Base-by-base conservation (phyloP, 176 grass and related monocot species). In the Bonia amplexicaulis region DNA sequence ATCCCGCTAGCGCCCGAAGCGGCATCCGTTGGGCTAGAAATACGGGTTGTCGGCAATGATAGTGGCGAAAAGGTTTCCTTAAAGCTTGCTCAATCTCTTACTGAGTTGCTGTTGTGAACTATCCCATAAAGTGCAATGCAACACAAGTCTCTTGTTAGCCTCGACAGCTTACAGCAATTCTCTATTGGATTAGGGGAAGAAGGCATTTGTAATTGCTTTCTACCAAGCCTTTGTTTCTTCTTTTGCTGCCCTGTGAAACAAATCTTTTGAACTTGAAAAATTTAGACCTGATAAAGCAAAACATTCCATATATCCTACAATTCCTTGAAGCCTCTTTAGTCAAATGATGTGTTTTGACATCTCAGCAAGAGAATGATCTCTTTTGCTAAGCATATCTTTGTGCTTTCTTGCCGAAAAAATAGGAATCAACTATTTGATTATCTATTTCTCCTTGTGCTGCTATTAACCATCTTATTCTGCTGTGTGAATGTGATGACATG, bases 41-140 rank as follows among this genome's bases (percentile, higher is more conserved):
- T 99, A 75, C 80, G 96, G 76, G 96, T 99, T 88, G 96, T 99
- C 0, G 96, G 96, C 40, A 99, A 99, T 89, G 96, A 99, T 76
- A 99, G 96, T 53, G 96, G 96, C 7, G 96, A 99, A 94, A 99
- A 99, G 93, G 96, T 94, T 65, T 31, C 12, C 0, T 29, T 57
- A 73, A 83, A 20, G 33, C 49, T 78, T 51, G 10, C 68, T 31
- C 44, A 67, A 76, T 47, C 6, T 73, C 5, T 78, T 22, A 33
- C 42, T 45, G 4, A 59, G 44, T 74, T 74, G 44, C 22, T 60
- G n/a, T 72, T 66, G 20, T 41, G 3, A 78, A 78, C 12, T 39
- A 52, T 57, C 45, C 2, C 26, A 1, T 76, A 12, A 71, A 70
- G 6, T 73, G 42, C 20, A 52, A 63, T 86, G 66, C 39, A 66